These are phyloP conservation scores for Talaromyces sp. DNA, from an alignment of 2,329 filamentous ascomycete species.

Conservation along the genomic window DNA sequence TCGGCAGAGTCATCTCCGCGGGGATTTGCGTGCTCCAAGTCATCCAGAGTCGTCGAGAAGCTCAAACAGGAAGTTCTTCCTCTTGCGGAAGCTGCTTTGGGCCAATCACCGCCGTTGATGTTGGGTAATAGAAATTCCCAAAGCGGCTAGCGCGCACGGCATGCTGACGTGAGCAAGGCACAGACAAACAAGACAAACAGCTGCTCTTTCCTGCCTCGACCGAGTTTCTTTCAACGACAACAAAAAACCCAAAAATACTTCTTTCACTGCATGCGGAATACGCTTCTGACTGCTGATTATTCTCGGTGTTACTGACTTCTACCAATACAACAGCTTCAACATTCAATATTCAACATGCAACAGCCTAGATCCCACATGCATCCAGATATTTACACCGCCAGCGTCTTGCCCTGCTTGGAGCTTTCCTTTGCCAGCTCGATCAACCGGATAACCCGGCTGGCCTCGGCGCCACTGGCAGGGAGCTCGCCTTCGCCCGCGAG, in stretches of 20 bases:
- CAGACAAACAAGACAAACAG: background rate
- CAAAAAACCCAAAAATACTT: too few relatives aligned
- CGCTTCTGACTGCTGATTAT: too few relatives aligned
- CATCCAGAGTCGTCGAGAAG: background rate
- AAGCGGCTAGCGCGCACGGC: slow-evolving; percentile 20
- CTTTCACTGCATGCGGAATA: too few relatives aligned
- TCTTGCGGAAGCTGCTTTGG: background rate
- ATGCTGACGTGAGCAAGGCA: background rate
- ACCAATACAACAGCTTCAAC: background rate
- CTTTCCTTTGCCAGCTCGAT: slow-evolving; percentile 55
- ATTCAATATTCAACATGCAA: background rate
- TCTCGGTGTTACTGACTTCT: too few relatives aligned
- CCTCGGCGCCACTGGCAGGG: slow-evolving; percentile 52
- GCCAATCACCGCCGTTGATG: slow-evolving; percentile 29
- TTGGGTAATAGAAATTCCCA: slow-evolving; percentile 33
- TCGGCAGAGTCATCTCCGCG: slow-evolving; percentile 1
- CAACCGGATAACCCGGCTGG: slow-evolving; percentile 51
- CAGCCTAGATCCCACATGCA: background rate
- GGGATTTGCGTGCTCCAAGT: background rate
- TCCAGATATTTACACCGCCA: slow-evolving; percentile 25
- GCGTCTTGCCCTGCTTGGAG: slow-evolving; percentile 47
- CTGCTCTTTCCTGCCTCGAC: background rate
- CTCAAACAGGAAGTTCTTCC: background rate
- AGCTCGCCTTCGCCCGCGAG: slow-evolving; percentile 50
- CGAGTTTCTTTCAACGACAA: too few relatives aligned